Evolutionary conservation across 306 rosid genomes (phyloP).

Genomic region (Trifolium dubium): DNA sequence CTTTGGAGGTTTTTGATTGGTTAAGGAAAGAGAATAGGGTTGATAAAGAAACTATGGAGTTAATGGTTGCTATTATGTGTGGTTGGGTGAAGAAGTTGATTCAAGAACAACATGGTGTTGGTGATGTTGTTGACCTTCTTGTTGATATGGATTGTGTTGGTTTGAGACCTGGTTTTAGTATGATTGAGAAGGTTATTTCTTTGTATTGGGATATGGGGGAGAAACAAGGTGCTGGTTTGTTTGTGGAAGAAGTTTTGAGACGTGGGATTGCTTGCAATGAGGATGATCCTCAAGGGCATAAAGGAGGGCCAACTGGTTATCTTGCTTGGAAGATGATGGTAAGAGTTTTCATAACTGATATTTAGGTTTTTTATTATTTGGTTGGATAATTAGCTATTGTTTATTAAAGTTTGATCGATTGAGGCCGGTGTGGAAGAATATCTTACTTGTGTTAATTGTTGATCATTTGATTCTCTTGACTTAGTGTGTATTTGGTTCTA

Average conservation of each 20-base stretch:
- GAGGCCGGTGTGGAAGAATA: not conserved
- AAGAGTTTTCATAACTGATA: constrained; percentile 33
- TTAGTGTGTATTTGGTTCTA: not conserved
- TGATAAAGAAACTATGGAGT: constrained; percentile 97
- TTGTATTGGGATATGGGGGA: constrained; percentile 96
- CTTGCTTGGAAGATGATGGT: constrained; percentile 99
- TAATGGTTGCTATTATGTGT: constrained; percentile 94
- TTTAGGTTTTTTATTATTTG: not conserved
- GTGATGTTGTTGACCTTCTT: constrained; percentile 88
- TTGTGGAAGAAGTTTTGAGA: constrained; percentile 82
- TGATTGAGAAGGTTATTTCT: constrained; percentile 92
- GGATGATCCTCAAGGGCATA: constrained; percentile 63
- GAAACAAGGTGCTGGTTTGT: constrained; percentile 65
- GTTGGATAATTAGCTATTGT: constrained; percentile 23
- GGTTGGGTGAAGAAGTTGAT: constrained; percentile 90
- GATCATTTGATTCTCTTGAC: constrained; percentile 13
- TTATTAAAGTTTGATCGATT: constrained; percentile 28
- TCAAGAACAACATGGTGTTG: constrained; percentile 60
- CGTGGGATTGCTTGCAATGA: constrained; percentile 60
- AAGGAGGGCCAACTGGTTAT: constrained; percentile 95
- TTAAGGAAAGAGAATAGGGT: constrained; percentile 88
- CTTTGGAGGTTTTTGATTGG: constrained; percentile 98
- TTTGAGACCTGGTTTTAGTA: constrained; percentile 84
- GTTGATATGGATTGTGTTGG: constrained; percentile 99
- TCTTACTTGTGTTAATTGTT: constrained; percentile 6